A percentile compares a stretch with the other conserved stretches of the same genome.
Conservation (phyloP, 2,329 filamentous ascomycete genomes). For the Dendryphion nanum region DNA sequence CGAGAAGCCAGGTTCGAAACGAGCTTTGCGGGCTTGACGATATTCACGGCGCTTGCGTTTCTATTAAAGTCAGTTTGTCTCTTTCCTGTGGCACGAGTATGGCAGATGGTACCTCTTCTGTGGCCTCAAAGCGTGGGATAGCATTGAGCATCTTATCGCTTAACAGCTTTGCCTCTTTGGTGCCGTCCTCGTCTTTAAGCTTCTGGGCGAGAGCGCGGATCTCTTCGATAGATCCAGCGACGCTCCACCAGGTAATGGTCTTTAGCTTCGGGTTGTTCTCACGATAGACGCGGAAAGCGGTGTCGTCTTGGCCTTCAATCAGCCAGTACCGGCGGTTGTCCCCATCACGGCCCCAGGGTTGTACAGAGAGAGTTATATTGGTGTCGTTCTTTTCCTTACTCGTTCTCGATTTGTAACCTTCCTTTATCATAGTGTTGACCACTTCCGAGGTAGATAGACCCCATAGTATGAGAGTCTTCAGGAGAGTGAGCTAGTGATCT, state of each 20-base stretch:
- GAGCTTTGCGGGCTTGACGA: constrained; percentile 82
- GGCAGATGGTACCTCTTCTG: constrained; percentile 86
- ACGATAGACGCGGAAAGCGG: constrained; percentile 87
- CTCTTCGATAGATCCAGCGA: constrained; percentile 88
- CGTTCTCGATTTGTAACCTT: constrained; percentile 65
- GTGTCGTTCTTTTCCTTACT: constrained; percentile 75
- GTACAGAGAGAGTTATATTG: constrained; percentile 86
- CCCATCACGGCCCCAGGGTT: constrained; percentile 86
- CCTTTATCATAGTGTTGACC: constrained; percentile 76
- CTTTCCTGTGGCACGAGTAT: too few relatives aligned
- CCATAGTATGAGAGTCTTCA: constrained; percentile 85
- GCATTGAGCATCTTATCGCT: constrained; percentile 75
- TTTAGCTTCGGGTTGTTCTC: constrained; percentile 81
- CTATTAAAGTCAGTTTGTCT: too few relatives aligned
- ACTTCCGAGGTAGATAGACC: constrained; percentile 82
- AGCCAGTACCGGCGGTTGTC: constrained; percentile 92
- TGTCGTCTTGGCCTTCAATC: constrained; percentile 91
- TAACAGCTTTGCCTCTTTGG: constrained; percentile 75
- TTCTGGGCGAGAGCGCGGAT: constrained; percentile 72
- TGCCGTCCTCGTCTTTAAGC: constrained; percentile 73
- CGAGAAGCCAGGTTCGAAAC: constrained; percentile 85
- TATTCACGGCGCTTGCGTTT: constrained; percentile 92
- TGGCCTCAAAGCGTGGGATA: constrained; percentile 86
- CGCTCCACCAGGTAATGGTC: constrained; percentile 85
- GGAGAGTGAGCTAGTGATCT: constrained; percentile 67